A percentile compares a stretch with the other conserved stretches of the same genome.
Conservation (phyloP, 2,329 filamentous ascomycete genomes). For the Phialophora verrucosa region DNA sequence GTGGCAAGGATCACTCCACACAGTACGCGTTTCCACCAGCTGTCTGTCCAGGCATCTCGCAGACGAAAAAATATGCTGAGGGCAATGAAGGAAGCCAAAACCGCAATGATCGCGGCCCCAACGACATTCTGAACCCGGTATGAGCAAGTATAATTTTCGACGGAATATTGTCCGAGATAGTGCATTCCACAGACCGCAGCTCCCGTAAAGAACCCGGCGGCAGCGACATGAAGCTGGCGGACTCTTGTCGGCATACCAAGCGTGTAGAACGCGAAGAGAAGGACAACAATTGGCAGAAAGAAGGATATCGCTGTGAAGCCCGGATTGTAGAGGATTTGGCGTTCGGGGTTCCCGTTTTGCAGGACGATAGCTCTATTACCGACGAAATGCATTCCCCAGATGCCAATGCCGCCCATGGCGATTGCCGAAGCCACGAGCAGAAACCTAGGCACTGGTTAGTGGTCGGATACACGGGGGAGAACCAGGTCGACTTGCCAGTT, state of each 20-base stretch:
- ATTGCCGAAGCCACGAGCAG: conserved; percentile 68
- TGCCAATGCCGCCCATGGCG: conserved; percentile 74
- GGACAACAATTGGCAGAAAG: conserved; percentile 76
- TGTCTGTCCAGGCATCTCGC: conserved; percentile 75
- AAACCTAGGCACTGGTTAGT: conserved; percentile 52
- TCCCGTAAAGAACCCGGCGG: conserved; percentile 73
- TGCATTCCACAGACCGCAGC: conserved; percentile 83
- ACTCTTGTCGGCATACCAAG: conserved; percentile 66
- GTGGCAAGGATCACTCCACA: conserved; percentile 72
- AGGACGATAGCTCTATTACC: conserved; percentile 77
- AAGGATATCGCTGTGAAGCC: conserved; percentile 78
- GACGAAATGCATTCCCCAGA: conserved; percentile 84
- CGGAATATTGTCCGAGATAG: conserved; percentile 83
- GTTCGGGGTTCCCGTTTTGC: conserved; percentile 62
- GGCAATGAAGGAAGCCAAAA: conserved; percentile 71
- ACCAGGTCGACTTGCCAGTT: conserved; percentile 65
- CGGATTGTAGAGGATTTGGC: conserved; percentile 76
- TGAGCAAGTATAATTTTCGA: conserved; percentile 73
- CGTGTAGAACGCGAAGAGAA: conserved; percentile 73
- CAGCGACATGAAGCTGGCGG: conserved; percentile 62
- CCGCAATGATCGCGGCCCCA: conserved; percentile 73
- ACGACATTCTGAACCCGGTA: conserved; percentile 67
- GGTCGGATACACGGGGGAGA: background rate
- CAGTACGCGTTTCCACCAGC: conserved; percentile 74
- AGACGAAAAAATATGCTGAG: conserved; percentile 79